Evolutionary conservation across 1,284 basidiomycete genomes (phyloP).

Genomic region (Paramarasmius palmivorus): DNA sequence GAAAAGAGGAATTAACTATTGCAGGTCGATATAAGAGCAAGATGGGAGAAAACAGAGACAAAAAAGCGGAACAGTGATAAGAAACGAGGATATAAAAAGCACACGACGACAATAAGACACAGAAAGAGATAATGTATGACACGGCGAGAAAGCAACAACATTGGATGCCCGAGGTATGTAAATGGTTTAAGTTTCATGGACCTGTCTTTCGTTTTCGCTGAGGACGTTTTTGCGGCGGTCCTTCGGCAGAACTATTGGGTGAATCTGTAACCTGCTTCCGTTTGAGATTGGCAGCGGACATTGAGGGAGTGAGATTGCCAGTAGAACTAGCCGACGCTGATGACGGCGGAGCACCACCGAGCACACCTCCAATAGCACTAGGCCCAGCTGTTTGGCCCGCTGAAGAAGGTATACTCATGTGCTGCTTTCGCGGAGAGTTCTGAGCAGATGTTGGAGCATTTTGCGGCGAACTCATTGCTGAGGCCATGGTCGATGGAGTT

Average conservation of each 20-base stretch:
- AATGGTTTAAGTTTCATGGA: not conserved
- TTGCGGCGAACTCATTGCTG: conserved; percentile 47
- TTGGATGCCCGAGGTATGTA: not conserved
- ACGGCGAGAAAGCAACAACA: not conserved
- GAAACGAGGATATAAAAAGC: not conserved
- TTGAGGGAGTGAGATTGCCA: conserved; percentile 47
- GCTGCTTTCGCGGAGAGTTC: conserved; percentile 54
- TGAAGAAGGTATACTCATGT: conserved; percentile 47
- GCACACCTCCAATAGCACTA: conserved; percentile 17
- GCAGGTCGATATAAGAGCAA: conserved; percentile 24
- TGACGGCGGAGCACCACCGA: not conserved
- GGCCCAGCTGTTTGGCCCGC: not conserved
- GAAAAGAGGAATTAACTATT: conserved; percentile 17
- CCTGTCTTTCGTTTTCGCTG: conserved; percentile 4
- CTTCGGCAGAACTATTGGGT: not conserved
- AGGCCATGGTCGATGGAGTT: conserved; percentile 19
- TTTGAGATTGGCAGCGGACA: conserved; percentile 59
- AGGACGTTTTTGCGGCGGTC: conserved; percentile 1
- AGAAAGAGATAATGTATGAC: conserved; percentile 1
- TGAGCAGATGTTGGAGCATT: conserved; percentile 46
- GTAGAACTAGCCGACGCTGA: conserved; percentile 32
- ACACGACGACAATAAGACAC: not conserved
- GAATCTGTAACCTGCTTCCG: conserved; percentile 1
- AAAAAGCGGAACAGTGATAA: conserved; percentile 9
- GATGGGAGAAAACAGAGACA: conserved; percentile 32